Percentiles rank a stretch among this genome's conserved stretches.
Evolutionary conservation across 192 early-diverging fungal species (phyloP).

Genomic region (Coemansia sp.): DNA sequence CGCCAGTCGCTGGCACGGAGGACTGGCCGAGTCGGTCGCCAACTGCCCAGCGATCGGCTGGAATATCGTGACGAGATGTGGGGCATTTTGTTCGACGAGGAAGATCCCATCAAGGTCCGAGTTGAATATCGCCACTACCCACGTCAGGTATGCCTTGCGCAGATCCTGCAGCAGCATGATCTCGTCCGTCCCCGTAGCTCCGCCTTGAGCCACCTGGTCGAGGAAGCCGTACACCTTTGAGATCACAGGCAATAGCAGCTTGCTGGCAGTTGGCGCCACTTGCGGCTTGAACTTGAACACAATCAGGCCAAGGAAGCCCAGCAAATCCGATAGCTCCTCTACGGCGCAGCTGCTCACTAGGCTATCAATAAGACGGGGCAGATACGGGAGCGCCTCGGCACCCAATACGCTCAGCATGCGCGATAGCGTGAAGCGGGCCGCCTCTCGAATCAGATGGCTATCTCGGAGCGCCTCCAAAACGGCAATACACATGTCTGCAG

Average conservation of each 20-base stretch:
- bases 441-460: constrained; percentile 67
- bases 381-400: constrained; percentile 73
- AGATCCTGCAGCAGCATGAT: constrained; percentile 72
- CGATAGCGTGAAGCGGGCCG: constrained; percentile 76
- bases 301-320: constrained; percentile 79
- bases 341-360: constrained; percentile 73
- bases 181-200: constrained; percentile 83
- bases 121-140: constrained; percentile 79
- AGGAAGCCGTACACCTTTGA: constrained; percentile 83
- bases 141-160: constrained; percentile 76
- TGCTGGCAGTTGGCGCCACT: constrained; percentile 44
- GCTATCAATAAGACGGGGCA: constrained; percentile 75
- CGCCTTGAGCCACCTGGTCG: constrained; percentile 66
- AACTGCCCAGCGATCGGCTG: constrained; percentile 34
- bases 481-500: constrained; percentile 71
- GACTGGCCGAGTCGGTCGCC: constrained; percentile 21
- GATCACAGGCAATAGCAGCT: constrained; percentile 76
- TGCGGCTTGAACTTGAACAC: constrained; percentile 89
- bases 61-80: constrained; percentile 37
- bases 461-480: constrained; percentile 63
- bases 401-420: constrained; percentile 87
- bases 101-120: constrained; percentile 75
- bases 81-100: constrained; percentile 64
- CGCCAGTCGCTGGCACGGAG: constrained; percentile 49
- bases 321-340: constrained; percentile 79